Evolutionary conservation across 73 alveolate species (phyloP).

Genomic region (Uronychia binucleata): DNA sequence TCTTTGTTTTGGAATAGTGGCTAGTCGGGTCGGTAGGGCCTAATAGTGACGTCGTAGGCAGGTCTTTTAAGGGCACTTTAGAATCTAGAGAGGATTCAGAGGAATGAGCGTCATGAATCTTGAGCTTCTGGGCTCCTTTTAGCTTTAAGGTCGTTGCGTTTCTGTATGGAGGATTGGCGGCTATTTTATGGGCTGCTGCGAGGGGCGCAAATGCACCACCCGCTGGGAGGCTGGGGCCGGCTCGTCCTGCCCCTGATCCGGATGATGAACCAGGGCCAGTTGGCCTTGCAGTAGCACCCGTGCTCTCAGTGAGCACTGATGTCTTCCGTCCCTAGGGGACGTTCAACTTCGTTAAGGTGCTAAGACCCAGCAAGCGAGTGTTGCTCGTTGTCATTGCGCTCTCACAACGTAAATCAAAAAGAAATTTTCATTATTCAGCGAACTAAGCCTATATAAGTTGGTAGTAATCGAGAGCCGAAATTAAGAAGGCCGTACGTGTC

Average conservation of each 20-base stretch:
- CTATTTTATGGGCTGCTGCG: not conserved
- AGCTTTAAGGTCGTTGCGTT: no score
- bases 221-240: not conserved
- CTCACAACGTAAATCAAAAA: not conserved
- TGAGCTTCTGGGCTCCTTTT: no score
- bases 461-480: no score
- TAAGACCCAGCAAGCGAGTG: slow-evolving; percentile 2
- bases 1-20: not conserved
- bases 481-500: no score
- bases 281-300: not conserved
- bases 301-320: not conserved
- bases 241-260: not conserved
- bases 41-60: not conserved
- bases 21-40: not conserved
- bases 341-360: not conserved
- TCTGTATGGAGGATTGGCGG: not conserved
- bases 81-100: not conserved
- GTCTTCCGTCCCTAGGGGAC: not conserved
- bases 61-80: not conserved
- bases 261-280: not conserved
- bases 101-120: no score
- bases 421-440: not conserved
- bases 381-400: not conserved
- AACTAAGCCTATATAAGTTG: no score
- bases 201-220: slow-evolving; percentile 2